phyloP scores from a whole-genome alignment of 73 alveolate genomes.

The Symbiodinium pilosum region DNA sequence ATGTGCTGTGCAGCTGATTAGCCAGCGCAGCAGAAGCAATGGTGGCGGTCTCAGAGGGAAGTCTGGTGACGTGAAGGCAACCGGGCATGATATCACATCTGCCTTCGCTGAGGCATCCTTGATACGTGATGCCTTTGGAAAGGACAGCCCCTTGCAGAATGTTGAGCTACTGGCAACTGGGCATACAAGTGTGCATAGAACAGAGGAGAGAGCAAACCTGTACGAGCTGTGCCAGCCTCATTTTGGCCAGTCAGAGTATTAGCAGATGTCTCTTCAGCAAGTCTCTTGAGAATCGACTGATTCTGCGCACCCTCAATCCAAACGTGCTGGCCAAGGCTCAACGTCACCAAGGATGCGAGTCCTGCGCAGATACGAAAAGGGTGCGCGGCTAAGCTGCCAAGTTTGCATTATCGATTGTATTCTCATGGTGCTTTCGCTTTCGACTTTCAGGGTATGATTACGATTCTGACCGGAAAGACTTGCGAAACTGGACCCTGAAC shows the following conservation, averaged over 20 bases:
- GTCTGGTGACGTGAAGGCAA: too few species aligned
- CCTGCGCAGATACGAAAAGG: slow-evolving; percentile 6
- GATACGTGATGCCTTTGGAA: background rate
- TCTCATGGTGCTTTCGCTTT: too few species aligned
- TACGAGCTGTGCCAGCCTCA: background rate
- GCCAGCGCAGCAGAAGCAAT: too few species aligned
- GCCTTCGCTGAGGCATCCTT: background rate
- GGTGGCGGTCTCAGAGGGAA: too few species aligned
- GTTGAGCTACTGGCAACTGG: background rate
- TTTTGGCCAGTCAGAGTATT: too few species aligned
- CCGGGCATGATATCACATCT: too few species aligned
- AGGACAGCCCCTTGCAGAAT: background rate
- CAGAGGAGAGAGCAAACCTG: background rate
- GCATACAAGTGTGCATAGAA: background rate
- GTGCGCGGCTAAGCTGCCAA: background rate
- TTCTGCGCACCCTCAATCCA: background rate
- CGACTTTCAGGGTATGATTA: too few species aligned
- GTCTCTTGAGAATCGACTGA: too few species aligned
- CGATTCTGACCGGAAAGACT: too few species aligned
- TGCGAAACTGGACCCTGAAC: too few species aligned
- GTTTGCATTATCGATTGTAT: background rate
- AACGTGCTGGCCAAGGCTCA: background rate
- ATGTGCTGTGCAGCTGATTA: too few species aligned
- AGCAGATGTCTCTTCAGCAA: too few species aligned
- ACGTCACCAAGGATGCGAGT: background rate